Evolutionary conservation across 805 yeast genomes (phyloP), one percentile per base, ranked within the genome.

Genomic region (Candida germanica): DNA sequence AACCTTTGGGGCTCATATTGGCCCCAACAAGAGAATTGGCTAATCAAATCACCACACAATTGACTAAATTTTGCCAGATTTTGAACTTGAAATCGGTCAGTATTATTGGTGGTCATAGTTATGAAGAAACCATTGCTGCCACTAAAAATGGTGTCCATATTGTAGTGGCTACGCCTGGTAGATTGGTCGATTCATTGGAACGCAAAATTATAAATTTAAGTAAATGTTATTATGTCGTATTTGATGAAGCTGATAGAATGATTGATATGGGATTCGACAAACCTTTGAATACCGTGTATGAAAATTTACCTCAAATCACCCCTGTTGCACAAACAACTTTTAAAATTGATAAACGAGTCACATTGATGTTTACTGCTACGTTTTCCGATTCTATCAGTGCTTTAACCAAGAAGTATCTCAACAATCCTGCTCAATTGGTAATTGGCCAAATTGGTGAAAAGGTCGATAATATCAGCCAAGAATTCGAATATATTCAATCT

Each of bases 221-320:
- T 26, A 76, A 77, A 40, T 77, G 95, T 43, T 71, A 71, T 42
- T 83, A 79, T 42, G 60, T 91, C 15, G 81, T 86, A 1, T 70
- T 89, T 66, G 98, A 91, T 63, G 98, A 91, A 60, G 96, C 96
- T 2, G 98, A 91, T 58, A 70, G 89, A 47, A 91, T 91, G 98
- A 80, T 91, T 28, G 96, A 88, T 56, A 73, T 91, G 77, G 97
- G 97, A 3, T 91, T 91, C 56, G 96, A 87, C 54, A 83, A 76
- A 22, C 87, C 87, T 51, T 75, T 91, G 31, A 73, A 71, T 15
- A 67, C 71, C 27, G 77, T 91, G 11, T 56, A 84, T 34, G 66
- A 63, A 3, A 63, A 64, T 24, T 63, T 86, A n/a, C 83, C 87
- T 0, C 34, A 20, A 10, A 11, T 18, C 13, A 33, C 34, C n/a